phyloP scores from a whole-genome alignment of 2,329 filamentous ascomycete genomes.

The Zymoseptoria pseudotritici region DNA sequence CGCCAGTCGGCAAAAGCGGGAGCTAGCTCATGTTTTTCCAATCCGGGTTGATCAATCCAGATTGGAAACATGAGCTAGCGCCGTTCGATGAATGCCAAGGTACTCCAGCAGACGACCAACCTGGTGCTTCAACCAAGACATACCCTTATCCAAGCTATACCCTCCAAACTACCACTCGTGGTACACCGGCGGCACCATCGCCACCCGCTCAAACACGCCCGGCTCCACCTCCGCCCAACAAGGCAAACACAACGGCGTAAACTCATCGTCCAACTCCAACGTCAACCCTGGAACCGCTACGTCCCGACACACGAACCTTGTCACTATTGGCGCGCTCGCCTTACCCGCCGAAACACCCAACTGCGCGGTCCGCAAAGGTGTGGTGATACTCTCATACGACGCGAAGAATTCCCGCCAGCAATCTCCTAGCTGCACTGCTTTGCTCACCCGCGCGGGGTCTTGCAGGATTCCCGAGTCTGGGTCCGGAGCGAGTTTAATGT shows the following conservation, averaged over 20 bases:
- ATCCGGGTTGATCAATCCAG: background rate
- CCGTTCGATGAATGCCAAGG: background rate
- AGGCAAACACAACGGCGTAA: constrained; percentile 21
- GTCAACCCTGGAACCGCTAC: constrained; percentile 13
- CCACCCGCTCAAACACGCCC: constrained; percentile 19
- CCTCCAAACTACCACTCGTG: background rate
- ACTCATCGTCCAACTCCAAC: constrained; percentile 23
- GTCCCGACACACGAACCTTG: constrained; percentile 23
- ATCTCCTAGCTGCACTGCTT: constrained; percentile 34
- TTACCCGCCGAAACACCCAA: background rate
- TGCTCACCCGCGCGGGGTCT: constrained; percentile 32
- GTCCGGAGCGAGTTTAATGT: constrained; percentile 38
- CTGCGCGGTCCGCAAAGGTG: background rate
- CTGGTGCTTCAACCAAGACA: background rate
- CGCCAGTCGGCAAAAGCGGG: background rate
- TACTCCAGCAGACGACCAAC: background rate
- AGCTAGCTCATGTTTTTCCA: background rate
- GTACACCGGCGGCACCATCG: background rate
- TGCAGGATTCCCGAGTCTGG: constrained; percentile 33
- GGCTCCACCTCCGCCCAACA: constrained; percentile 22
- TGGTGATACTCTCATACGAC: constrained; percentile 16
- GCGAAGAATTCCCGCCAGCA: constrained; percentile 30
- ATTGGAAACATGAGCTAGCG: background rate
- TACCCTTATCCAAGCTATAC: background rate
- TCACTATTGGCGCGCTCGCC: constrained; percentile 12